Conservation (phyloP, 2,329 filamentous ascomycete species). For the Colletotrichum spaethianum region DNA sequence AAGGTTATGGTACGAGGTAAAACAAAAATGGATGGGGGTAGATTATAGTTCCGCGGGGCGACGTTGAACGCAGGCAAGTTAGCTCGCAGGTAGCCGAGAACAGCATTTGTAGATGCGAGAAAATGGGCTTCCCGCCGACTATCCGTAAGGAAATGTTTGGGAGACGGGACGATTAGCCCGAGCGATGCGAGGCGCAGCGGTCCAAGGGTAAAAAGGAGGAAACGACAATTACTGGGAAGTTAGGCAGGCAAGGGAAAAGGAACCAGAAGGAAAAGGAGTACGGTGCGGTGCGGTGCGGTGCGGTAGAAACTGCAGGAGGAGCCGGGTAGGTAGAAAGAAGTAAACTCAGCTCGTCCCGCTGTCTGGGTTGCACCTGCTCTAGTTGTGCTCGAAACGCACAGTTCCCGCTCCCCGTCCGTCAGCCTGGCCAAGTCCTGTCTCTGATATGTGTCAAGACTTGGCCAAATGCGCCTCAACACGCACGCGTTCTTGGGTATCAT, state of each 20-base stretch:
- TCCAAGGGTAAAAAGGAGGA: conserved; percentile 14
- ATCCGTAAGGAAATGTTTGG: conserved; percentile 23
- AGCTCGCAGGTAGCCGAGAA: background rate
- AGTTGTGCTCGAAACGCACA: background rate
- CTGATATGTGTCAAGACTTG: conserved; percentile 4
- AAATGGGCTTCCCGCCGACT: background rate
- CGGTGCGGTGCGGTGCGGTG: too few species aligned
- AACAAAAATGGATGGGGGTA: background rate
- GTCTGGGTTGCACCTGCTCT: background rate
- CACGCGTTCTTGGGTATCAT: conserved; percentile 8
- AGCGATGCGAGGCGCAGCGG: conserved; percentile 37
- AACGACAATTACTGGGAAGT: background rate
- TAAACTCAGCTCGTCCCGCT: background rate
- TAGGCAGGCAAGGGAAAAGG: too few species aligned
- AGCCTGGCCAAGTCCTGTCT: background rate
- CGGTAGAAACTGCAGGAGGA: background rate
- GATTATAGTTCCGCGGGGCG: conserved; percentile 4
- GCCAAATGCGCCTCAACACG: background rate
- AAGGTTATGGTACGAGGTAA: conserved; percentile 13
- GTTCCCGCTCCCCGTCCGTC: background rate
- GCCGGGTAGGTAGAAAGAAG: background rate
- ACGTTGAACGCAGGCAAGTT: background rate
- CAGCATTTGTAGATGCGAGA: background rate
- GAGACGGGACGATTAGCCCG: conserved; percentile 36
- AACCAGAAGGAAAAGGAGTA: background rate